Conservation (phyloP, 495 filamentous ascomycete genomes). For the Penicillium lagena region DNA sequence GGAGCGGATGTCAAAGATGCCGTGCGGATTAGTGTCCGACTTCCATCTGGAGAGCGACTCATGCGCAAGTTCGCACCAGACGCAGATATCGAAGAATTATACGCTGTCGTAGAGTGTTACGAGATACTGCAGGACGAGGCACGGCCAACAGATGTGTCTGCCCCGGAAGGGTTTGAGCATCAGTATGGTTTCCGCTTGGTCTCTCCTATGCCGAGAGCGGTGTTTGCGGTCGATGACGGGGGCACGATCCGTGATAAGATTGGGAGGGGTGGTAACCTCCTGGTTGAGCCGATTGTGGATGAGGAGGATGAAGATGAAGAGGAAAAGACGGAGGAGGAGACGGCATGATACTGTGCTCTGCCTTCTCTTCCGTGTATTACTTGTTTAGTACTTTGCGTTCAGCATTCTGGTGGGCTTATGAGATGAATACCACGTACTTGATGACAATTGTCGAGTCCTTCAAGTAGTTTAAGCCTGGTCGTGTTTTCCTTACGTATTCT, state of each 20-base stretch:
- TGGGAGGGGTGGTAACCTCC: conserved; percentile 78
- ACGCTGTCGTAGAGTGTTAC: conserved; percentile 95
- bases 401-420: too few species aligned
- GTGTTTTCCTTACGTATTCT: too few species aligned
- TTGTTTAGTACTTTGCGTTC: background rate
- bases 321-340: conserved; percentile 7
- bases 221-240: conserved; percentile 59
- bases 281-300: conserved; percentile 66
- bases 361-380: background rate
- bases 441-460: too few species aligned
- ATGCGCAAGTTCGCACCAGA: conserved; percentile 63
- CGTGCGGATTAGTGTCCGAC: conserved; percentile 75
- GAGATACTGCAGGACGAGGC: conserved; percentile 44
- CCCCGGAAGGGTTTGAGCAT: conserved; percentile 68
- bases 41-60: conserved; percentile 65
- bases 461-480: too few species aligned
- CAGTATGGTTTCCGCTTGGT: conserved; percentile 76
- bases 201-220: conserved; percentile 72
- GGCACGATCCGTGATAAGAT: conserved; percentile 64
- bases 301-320: conserved; percentile 48
- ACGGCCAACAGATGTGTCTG: conserved; percentile 18
- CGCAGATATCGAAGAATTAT: conserved; percentile 76
- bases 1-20: conserved; percentile 54
- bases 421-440: too few species aligned
- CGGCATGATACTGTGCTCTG: too few species aligned